Percentiles rank a stretch among this genome's conserved stretches.
These are phyloP conservation scores for Saccharomycopsis crataegensis DNA, from an alignment of 1,139 yeast genomes.

Conservation along the genomic window DNA sequence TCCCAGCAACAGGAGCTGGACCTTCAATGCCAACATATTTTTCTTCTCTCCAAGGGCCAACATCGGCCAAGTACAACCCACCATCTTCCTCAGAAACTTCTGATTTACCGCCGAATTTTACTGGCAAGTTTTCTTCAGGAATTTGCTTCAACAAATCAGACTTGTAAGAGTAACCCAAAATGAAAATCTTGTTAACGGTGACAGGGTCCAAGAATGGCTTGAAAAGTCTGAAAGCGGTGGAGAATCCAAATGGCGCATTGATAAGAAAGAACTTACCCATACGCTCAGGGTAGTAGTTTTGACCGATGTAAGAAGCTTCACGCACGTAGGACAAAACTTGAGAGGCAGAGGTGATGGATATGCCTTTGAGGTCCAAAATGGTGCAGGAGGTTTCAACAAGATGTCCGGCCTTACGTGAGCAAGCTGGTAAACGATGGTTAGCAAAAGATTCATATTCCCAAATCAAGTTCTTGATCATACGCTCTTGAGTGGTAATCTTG, in stretches of 20 bases:
- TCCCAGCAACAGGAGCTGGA: conserved; percentile 59
- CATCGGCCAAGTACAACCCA: conserved; percentile 79
- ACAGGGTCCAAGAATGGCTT: conserved; percentile 96
- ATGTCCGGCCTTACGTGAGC: conserved; percentile 72
- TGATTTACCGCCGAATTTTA: conserved; percentile 81
- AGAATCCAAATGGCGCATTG: conserved; percentile 59
- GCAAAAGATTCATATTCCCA: conserved; percentile 97
- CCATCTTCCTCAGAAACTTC: conserved; percentile 58
- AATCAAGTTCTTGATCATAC: conserved; percentile 91
- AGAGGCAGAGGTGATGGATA: conserved; percentile 74
- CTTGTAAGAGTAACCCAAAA: conserved; percentile 71
- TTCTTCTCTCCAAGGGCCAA: conserved; percentile 96
- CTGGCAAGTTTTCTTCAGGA: conserved; percentile 88
- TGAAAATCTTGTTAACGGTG: conserved; percentile 92
- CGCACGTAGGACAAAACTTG: conserved; percentile 82
- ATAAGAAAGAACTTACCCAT: conserved; percentile 96
- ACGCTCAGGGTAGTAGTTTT: conserved; percentile 98
- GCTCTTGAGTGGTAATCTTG: conserved; percentile 88
- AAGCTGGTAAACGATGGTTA: conserved; percentile 82
- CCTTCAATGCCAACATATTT: conserved; percentile 81
- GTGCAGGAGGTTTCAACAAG: conserved; percentile 95
- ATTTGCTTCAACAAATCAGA: conserved; percentile 84
- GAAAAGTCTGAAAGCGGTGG: conserved; percentile 87
- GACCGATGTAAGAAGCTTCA: conserved; percentile 92
- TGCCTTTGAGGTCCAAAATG: conserved; percentile 89